Evolutionary conservation across 768 basidiomycete genomes (phyloP).

Genomic region (Amanita brunnescens): DNA sequence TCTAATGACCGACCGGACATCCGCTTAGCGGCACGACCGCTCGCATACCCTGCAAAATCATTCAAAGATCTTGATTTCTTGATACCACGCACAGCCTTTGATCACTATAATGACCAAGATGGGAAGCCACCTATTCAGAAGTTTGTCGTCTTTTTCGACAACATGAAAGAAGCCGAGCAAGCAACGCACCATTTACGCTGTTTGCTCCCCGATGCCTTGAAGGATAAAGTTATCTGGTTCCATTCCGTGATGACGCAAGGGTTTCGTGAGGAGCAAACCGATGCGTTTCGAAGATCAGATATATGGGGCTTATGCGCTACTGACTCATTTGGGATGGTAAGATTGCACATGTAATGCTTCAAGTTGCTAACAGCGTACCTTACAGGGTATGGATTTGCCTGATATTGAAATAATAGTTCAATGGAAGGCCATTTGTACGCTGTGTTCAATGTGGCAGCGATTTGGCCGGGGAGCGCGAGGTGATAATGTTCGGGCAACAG

Average conservation of each 20-base stretch:
- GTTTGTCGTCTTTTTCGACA: constrained; percentile 21
- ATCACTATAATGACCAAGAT: constrained; percentile 7
- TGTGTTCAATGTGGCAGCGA: constrained; percentile 24
- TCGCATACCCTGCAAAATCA: constrained; percentile 14
- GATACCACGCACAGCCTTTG: constrained; percentile 10
- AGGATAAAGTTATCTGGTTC: constrained; percentile 17
- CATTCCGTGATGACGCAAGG: constrained; percentile 19
- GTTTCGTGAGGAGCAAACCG: constrained; percentile 12
- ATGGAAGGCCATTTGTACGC: constrained; percentile 16
- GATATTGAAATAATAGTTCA: constrained; percentile 27
- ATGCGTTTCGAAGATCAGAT: constrained; percentile 10
- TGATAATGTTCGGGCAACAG: constrained; percentile 4
- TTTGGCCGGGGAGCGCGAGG: constrained; percentile 22
- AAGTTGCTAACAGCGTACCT: neutral
- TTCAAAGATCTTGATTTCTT: constrained; percentile 19
- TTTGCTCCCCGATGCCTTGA: constrained; percentile 5
- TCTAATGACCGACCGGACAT: constrained; percentile 29
- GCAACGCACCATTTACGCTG: constrained; percentile 8
- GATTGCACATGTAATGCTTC: neutral
- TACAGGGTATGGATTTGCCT: constrained; percentile 27
- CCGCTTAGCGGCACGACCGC: constrained; percentile 15
- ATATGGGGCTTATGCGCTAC: constrained; percentile 20
- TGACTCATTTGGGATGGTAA: constrained; percentile 29
- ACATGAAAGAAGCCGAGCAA: constrained; percentile 12
- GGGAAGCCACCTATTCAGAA: constrained; percentile 5